These are phyloP conservation scores for Fragilariopsis cylindrus DNA, from an alignment of 108 stramenopile species.

Conservation along the genomic window DNA sequence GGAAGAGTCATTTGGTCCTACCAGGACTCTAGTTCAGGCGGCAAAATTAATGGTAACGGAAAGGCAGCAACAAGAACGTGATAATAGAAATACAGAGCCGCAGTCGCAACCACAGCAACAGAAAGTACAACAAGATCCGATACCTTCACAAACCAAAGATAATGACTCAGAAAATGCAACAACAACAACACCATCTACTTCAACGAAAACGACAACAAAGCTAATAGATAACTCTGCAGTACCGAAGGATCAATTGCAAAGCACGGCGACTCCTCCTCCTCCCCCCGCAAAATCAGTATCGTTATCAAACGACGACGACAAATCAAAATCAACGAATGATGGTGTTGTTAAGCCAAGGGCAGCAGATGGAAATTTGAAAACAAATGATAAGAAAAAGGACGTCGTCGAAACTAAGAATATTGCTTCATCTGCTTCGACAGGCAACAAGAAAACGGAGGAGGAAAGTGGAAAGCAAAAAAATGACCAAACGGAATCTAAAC, in stretches of 20 bases:
- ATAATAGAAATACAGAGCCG: neutral
- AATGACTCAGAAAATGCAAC: no score
- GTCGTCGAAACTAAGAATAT: no score
- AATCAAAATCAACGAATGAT: neutral
- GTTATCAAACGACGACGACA: neutral
- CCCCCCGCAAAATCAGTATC: neutral
- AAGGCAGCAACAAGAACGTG: neutral
- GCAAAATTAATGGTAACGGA: constrained; percentile 3
- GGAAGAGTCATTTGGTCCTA: constrained; percentile 72
- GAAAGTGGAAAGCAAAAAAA: no score
- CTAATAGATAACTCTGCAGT: neutral
- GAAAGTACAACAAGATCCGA: constrained; percentile 7
- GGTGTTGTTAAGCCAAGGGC: no score
- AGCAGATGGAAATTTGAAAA: no score
- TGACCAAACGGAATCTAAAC: no score
- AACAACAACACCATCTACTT: neutral
- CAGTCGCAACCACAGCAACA: constrained; percentile 6
- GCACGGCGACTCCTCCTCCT: constrained; percentile 1
- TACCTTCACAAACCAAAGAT: no score
- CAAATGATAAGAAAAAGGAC: no score
- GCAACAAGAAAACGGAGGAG: no score
- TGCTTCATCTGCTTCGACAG: no score
- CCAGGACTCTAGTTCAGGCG: neutral
- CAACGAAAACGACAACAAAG: neutral
- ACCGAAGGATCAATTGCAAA: neutral